Evolutionary conservation across 2,329 filamentous ascomycete species (phyloP), one percentile per base, ranked within the genome.

Genomic region (Fusarium heterosporum): DNA sequence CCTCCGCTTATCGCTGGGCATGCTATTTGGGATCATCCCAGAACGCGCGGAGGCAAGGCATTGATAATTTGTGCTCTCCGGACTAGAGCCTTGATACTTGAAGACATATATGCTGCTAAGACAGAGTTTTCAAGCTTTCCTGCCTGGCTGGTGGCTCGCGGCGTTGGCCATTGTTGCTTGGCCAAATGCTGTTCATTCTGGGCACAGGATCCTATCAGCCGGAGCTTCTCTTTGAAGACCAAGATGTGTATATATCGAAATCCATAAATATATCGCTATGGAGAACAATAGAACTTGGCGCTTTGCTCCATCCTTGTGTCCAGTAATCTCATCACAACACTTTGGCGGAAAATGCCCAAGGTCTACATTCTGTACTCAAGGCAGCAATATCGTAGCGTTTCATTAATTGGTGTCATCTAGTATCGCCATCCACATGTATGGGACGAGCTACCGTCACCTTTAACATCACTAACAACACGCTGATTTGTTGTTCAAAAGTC

Each of bases 271-370:
- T 36, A 8, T 10, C 34, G 34, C 5, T 36, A 36, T 16, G 34
- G 22, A 22, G 22, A 22, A 22, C 22, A 22, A 36, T 17, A n/a
- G 16, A 11, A 22, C 17, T 7, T 22, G 19, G 4, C 17, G 11
- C 25, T 26, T 28, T 11, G 8, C 10, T 53, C 38, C 50, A n/a
- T 51, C 42, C 3, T 55, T 26, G n/a, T 72, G 57, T 22, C 65
- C 69, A 4, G 73, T 72, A 16, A 79, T 65, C 2, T 66, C 74
- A 3, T 78, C 76, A 76, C 75, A 78, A 46, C 78, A 78, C 22
- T 78, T 77, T 1, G 73, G 73, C 6, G 77, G 76, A 50, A 78
- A 22, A 79, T 78, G 1, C 77, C 74, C 1, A 77, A 78, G 2
- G 76, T 72, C 11, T 74, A 72, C 1, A 68, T 74, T 77, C 74